Percentiles rank a stretch among this genome's conserved stretches.
These are phyloP conservation scores for Rhododendron molle DNA, from an alignment of 148 eudicot genomes.

Conservation along the genomic window DNA sequence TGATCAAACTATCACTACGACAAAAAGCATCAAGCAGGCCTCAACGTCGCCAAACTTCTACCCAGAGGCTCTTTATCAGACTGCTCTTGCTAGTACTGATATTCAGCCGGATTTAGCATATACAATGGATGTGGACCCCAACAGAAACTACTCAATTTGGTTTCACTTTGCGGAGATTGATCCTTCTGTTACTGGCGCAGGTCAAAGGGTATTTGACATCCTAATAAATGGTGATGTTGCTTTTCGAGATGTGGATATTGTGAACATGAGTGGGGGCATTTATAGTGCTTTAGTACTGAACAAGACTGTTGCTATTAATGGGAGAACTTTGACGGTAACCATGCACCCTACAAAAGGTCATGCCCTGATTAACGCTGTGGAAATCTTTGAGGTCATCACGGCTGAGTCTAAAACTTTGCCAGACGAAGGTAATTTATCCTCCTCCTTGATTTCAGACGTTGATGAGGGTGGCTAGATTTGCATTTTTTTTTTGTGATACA, in stretches of 20 bases:
- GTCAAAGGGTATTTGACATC: conserved; percentile 83
- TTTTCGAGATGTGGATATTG: conserved; percentile 69
- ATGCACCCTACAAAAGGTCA: conserved; percentile 61
- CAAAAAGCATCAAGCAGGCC: conserved; percentile 39
- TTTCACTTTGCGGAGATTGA: conserved; percentile 96
- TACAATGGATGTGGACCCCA: conserved; percentile 87
- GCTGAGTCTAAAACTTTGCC: conserved; percentile 76
- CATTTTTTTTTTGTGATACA: neutral
- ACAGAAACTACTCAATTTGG: conserved; percentile 89
- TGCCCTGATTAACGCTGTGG: conserved; percentile 72
- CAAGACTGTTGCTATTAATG: conserved; percentile 72
- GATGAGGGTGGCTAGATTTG: neutral
- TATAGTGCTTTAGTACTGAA: conserved; percentile 78
- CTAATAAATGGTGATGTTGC: conserved; percentile 66
- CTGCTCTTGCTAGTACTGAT: conserved; percentile 71
- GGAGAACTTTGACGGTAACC: conserved; percentile 69
- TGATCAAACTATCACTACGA: conserved; percentile 49
- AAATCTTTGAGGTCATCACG: conserved; percentile 65
- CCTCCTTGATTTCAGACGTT: neutral
- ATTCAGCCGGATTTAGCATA: conserved; percentile 52
- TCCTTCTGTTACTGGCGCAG: conserved; percentile 57
- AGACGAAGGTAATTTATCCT: conserved; percentile 60
- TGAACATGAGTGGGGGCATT: conserved; percentile 60
- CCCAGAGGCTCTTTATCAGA: conserved; percentile 79
- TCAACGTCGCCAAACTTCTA: conserved; percentile 77